phyloP scores from a whole-genome alignment of 768 basidiomycete species.

The Guyanaporus albipodus region DNA sequence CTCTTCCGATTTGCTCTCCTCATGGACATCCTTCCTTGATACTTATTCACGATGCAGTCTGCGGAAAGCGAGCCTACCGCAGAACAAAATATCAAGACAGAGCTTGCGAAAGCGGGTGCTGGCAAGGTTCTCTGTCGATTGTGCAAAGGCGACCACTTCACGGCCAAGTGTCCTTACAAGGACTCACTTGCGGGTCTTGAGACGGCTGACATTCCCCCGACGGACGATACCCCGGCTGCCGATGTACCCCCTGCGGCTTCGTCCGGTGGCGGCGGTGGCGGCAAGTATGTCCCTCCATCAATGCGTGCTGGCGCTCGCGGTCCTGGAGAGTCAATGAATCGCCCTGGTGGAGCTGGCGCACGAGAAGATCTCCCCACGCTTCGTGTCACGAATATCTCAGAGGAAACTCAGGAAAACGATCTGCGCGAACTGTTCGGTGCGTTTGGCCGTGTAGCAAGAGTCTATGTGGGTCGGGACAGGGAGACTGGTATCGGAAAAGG shows the following conservation, averaged over 20 bases:
- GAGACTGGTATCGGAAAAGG: conserved; percentile 95
- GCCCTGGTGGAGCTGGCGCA: conserved; percentile 41
- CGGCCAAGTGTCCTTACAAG: conserved; percentile 97
- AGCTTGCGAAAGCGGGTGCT: conserved; percentile 67
- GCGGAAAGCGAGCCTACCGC: conserved; percentile 63
- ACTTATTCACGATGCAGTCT: conserved; percentile 33
- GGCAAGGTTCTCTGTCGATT: conserved; percentile 90
- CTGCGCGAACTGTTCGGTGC: conserved; percentile 84
- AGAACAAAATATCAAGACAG: conserved; percentile 62
- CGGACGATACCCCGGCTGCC: conserved; percentile 36
- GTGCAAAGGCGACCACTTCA: conserved; percentile 97
- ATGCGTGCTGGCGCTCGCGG: conserved; percentile 72
- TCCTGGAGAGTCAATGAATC: conserved; percentile 70
- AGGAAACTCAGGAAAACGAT: conserved; percentile 93
- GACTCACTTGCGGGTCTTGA: conserved; percentile 82
- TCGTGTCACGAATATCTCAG: conserved; percentile 94
- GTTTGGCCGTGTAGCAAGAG: conserved; percentile 83
- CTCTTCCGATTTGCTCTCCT: conserved; percentile 2
- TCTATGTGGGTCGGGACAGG: conserved; percentile 92
- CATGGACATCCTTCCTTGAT: neutral
- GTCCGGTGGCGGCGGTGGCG: no score
- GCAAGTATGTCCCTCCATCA: conserved; percentile 93
- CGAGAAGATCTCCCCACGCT: conserved; percentile 95
- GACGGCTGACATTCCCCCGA: conserved; percentile 42
- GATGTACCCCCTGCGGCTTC: conserved; percentile 31